phyloP scores from a whole-genome alignment of 306 rosid species.

The Quercus alba region DNA sequence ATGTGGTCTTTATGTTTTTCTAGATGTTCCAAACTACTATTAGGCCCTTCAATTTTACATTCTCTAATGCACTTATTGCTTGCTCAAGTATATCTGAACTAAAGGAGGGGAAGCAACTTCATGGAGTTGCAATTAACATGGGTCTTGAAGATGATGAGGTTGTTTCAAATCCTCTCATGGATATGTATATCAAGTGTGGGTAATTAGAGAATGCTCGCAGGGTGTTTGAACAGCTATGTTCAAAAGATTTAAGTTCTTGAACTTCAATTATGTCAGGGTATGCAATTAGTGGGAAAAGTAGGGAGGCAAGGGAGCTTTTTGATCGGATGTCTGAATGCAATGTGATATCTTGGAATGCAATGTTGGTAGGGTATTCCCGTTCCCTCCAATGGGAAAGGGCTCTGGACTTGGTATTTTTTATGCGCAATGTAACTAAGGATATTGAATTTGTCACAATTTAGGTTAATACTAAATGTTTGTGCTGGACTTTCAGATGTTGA shows the following conservation, averaged over 20 bases:
- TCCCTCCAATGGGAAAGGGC: constrained; percentile 53
- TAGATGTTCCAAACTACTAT: constrained; percentile 37
- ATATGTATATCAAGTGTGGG: constrained; percentile 67
- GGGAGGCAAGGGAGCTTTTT: constrained; percentile 57
- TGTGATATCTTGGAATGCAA: constrained; percentile 82
- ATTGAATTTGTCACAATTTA: constrained; percentile 53
- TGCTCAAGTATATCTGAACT: constrained; percentile 47
- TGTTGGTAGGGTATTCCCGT: constrained; percentile 59
- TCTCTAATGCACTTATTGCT: constrained; percentile 67
- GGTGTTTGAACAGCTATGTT: constrained; percentile 51
- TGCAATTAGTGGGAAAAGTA: constrained; percentile 49
- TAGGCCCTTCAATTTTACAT: constrained; percentile 55
- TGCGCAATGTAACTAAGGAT: constrained; percentile 31
- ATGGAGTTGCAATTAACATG: constrained; percentile 50
- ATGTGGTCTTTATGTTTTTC: constrained; percentile 52
- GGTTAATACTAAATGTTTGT: constrained; percentile 52
- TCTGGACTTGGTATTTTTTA: constrained; percentile 43
- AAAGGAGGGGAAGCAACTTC: constrained; percentile 61
- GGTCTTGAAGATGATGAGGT: constrained; percentile 48
- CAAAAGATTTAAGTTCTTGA: constrained; percentile 55
- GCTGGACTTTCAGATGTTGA: constrained; percentile 51
- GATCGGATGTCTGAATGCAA: constrained; percentile 67
- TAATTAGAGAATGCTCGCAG: constrained; percentile 36
- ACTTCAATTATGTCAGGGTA: constrained; percentile 68
- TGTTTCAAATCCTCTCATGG: constrained; percentile 54